These are phyloP conservation scores for Isoetes taiwanensis DNA, from an alignment of 75 land plant species.

Conservation along the genomic window DNA sequence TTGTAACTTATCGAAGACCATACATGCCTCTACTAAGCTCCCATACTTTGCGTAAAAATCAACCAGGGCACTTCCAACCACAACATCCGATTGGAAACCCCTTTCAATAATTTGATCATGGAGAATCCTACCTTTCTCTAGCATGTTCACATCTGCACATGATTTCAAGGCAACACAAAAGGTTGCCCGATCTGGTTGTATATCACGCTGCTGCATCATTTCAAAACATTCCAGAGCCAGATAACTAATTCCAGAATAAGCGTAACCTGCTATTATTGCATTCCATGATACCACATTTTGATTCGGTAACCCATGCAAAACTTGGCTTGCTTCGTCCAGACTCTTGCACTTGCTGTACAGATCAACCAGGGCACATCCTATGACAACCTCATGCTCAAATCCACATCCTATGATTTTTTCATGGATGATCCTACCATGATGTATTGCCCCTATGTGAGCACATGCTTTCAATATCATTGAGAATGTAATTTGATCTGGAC, in stretches of 20 bases:
- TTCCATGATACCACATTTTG: conserved; percentile 20
- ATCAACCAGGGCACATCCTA: too few species aligned
- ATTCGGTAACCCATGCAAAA: not conserved
- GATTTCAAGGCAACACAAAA: conserved; percentile 9
- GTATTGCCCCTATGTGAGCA: too few species aligned
- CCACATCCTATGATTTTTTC: too few species aligned
- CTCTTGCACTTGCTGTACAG: not conserved
- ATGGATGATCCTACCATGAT: too few species aligned
- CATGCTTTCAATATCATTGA: not conserved
- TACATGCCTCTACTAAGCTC: conserved; percentile 22
- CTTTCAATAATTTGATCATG: conserved; percentile 9
- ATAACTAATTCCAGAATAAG: conserved; percentile 10
- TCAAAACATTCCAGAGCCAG: conserved; percentile 9
- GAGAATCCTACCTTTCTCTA: not conserved
- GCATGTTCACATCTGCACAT: not conserved
- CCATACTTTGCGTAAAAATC: conserved; percentile 44
- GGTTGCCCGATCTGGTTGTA: conserved; percentile 18
- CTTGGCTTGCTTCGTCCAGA: not conserved
- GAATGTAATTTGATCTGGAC: not conserved
- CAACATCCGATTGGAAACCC: conserved; percentile 4
- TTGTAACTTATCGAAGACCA: conserved; percentile 25
- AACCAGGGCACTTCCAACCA: conserved; percentile 34
- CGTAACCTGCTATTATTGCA: conserved; percentile 17
- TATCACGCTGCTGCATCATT: not conserved
- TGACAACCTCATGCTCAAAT: too few species aligned